phyloP scores from a whole-genome alignment of 495 filamentous ascomycete species.

The Collariella sp. region DNA sequence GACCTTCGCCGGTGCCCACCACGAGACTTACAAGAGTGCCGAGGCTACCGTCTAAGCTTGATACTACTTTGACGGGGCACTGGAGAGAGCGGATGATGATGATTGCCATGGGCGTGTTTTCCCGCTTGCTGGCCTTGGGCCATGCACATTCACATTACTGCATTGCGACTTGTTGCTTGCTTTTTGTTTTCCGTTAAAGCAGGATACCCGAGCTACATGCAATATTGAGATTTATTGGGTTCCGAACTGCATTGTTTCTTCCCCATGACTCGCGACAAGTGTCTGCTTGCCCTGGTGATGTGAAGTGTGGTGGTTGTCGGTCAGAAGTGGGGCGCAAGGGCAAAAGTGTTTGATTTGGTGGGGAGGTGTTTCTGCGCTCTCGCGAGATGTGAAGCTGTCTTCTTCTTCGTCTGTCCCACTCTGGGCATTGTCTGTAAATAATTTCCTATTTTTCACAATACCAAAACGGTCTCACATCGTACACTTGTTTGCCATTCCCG shows the following conservation, averaged over 20 bases:
- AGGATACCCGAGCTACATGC: too few relatives aligned
- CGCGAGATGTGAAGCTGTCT: neutral
- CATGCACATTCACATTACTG: too few relatives aligned
- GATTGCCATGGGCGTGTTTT: too few relatives aligned
- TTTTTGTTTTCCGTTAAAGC: neutral
- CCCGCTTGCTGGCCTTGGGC: too few relatives aligned
- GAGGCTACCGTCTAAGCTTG: constrained; percentile 13
- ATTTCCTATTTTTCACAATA: too few relatives aligned
- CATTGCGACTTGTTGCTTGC: neutral
- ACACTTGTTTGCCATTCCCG: neutral
- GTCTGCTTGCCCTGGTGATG: neutral
- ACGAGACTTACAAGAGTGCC: constrained; percentile 9
- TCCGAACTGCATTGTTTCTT: too few relatives aligned
- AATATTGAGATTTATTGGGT: too few relatives aligned
- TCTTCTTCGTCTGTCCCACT: neutral
- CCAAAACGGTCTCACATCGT: too few relatives aligned
- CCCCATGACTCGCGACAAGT: neutral
- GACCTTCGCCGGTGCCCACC: constrained; percentile 48
- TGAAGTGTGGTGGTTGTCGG: neutral
- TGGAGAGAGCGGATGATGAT: too few relatives aligned
- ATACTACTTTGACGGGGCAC: too few relatives aligned
- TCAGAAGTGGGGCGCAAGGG: neutral
- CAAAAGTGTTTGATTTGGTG: neutral
- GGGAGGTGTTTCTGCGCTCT: neutral
- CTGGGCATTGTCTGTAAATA: too few relatives aligned